A percentile compares a stretch with the other conserved stretches of the same genome.
These are phyloP conservation scores for Carex arenaria DNA, from an alignment of 202 grass and related monocot species.

Conservation along the genomic window DNA sequence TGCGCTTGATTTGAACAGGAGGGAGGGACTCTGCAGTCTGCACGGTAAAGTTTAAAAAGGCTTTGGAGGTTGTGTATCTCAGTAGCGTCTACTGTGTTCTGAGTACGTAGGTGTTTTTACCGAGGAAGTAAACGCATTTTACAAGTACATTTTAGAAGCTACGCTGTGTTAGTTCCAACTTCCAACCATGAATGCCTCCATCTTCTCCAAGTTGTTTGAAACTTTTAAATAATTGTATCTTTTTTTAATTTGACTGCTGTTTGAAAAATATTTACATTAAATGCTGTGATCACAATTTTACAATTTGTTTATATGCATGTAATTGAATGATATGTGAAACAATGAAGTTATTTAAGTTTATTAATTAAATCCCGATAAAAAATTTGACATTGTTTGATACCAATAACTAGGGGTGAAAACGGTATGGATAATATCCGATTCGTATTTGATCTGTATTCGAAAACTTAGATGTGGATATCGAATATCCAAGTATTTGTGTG, in stretches of 20 bases:
- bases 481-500: too few species aligned
- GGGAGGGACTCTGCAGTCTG: too few species aligned
- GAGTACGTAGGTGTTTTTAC: neutral
- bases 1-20: neutral
- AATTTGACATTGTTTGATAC: too few species aligned
- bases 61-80: neutral
- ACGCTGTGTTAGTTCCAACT: neutral
- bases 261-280: neutral
- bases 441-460: too few species aligned
- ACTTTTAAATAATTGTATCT: neutral
- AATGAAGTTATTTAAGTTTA: too few species aligned
- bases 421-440: too few species aligned
- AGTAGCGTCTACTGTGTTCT: neutral
- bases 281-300: neutral
- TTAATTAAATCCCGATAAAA: too few species aligned
- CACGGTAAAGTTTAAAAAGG: neutral
- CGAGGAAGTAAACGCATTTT: neutral
- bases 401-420: too few species aligned
- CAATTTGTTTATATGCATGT: too few species aligned
- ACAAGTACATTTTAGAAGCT: slow-evolving; percentile 17
- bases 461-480: too few species aligned
- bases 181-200: neutral
- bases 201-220: neutral
- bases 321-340: too few species aligned
- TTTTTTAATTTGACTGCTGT: neutral